Conservation (phyloP, 2,329 filamentous ascomycete genomes). For the Aspergillus terreus region DNA sequence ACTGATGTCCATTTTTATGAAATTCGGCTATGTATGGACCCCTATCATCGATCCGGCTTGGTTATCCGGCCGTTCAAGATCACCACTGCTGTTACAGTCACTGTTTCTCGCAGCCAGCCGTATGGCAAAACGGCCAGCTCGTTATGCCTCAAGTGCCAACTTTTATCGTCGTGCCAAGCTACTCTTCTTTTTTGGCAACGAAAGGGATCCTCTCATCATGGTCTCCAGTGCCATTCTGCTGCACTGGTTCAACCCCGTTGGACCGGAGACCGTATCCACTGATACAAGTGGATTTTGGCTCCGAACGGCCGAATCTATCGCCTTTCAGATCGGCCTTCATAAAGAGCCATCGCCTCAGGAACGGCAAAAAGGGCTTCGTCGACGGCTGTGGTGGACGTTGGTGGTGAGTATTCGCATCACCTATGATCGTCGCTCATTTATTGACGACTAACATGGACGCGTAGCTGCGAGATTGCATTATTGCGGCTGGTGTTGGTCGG, state of each 20-base stretch:
- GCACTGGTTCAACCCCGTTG: slow-evolving; percentile 44
- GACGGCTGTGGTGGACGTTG: not conserved
- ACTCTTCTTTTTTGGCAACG: slow-evolving; percentile 31
- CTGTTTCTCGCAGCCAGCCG: not conserved
- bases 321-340: slow-evolving; percentile 43
- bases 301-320: slow-evolving; percentile 38
- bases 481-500: slow-evolving; percentile 39
- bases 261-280: slow-evolving; percentile 37
- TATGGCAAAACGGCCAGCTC: not conserved
- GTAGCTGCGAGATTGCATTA: slow-evolving; percentile 37
- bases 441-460: not conserved
- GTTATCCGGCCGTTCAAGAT: not conserved
- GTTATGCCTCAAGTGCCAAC: not conserved
- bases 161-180: slow-evolving; percentile 5
- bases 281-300: slow-evolving; percentile 44
- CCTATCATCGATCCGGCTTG: not conserved
- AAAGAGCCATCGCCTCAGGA: slow-evolving; percentile 34
- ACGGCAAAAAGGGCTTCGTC: slow-evolving; percentile 20
- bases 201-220: slow-evolving; percentile 37
- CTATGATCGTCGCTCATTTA: not conserved
- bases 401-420: not conserved
- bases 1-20: not conserved
- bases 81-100: not conserved
- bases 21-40: not conserved
- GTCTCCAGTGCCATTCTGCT: slow-evolving; percentile 37